phyloP scores from a whole-genome alignment of 2,329 filamentous ascomycete genomes.

The Hymenoscyphus fructigenus region DNA sequence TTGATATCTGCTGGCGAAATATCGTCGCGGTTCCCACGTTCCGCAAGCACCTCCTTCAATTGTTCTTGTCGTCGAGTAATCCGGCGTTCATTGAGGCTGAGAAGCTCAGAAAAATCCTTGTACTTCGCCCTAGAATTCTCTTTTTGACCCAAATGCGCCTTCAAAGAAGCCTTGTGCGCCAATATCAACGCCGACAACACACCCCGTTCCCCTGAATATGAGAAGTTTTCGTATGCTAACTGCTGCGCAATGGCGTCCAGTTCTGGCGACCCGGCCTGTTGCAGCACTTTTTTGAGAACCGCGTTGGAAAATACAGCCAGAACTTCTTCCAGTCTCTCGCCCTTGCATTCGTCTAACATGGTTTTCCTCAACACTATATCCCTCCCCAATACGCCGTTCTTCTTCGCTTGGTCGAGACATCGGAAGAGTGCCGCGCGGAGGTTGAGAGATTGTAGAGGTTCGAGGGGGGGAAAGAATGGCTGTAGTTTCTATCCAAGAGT shows the following conservation, averaged over 20 bases:
- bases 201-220: constrained; percentile 53
- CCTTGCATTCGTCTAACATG: constrained; percentile 95
- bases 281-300: constrained; percentile 70
- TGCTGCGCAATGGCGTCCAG: constrained; percentile 51
- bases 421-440: constrained; percentile 81
- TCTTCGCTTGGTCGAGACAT: constrained; percentile 81
- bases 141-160: constrained; percentile 58
- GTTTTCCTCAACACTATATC: constrained; percentile 85
- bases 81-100: constrained; percentile 62
- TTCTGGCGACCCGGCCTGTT: constrained; percentile 42
- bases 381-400: constrained; percentile 76
- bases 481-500: constrained; percentile 67
- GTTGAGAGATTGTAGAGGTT: constrained; percentile 88
- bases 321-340: constrained; percentile 85
- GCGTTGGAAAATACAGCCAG: constrained; percentile 80
- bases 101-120: constrained; percentile 60
- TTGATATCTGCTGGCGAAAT: constrained; percentile 36
- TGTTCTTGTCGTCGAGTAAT: constrained; percentile 55
- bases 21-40: constrained; percentile 27
- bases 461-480: constrained; percentile 86
- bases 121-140: constrained; percentile 58
- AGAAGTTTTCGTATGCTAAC: constrained; percentile 59
- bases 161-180: constrained; percentile 69
- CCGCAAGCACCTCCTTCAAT: constrained; percentile 36
- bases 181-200: constrained; percentile 66